Evolutionary conservation across 2,329 filamentous ascomycete species (phyloP), one percentile per base, ranked within the genome.

Genomic region (Pseudogymnoascus sp.): DNA sequence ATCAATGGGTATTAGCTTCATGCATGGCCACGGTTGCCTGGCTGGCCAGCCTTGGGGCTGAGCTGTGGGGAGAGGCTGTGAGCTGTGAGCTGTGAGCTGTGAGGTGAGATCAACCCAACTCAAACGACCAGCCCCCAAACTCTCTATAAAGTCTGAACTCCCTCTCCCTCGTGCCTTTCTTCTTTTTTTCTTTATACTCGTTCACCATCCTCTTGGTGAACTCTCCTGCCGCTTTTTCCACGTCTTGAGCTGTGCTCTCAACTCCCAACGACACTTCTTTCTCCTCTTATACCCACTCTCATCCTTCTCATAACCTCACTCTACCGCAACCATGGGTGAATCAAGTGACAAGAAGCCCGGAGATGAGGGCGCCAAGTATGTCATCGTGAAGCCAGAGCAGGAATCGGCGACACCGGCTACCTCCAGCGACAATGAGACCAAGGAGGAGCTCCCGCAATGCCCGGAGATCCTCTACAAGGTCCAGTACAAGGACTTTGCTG

Each of bases 401-500:
- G 59, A 64, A 19, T 56, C 56, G 19, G 35, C 38, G 8, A 66
- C 60, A 26, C 43, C 63, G 6, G 46, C 59, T 16, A 40, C 50
- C 28, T 60, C 66, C 35, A 66, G 62, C 59, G 62, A 67, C 59
- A 64, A 38, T 3, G 62, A 56, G 28, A 38, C 63, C 3, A 66
- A 67, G 40, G 61, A 64, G 14, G 62, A 65, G 22, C 65, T 62
- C 59, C 41, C 37, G 2, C 50, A 68, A 59, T 68, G 66, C 26
- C 67, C 67, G 8, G 63, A 67, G 26, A 68, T 68, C 26, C 26
- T 68, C 4, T 68, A 68, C 43, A 67, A 68, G 37, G 67, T 68
- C 33, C 66, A 68, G 31, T 68, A 68, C 41, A 68, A 68, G 38
- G 66, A 67, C 59, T 63, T 65, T 41, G 59, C 40, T 14, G 67